Evolutionary conservation across 2,329 filamentous ascomycete species (phyloP), one percentile per base, ranked within the genome.

Genomic region (Phyllosticta capitalensis): DNA sequence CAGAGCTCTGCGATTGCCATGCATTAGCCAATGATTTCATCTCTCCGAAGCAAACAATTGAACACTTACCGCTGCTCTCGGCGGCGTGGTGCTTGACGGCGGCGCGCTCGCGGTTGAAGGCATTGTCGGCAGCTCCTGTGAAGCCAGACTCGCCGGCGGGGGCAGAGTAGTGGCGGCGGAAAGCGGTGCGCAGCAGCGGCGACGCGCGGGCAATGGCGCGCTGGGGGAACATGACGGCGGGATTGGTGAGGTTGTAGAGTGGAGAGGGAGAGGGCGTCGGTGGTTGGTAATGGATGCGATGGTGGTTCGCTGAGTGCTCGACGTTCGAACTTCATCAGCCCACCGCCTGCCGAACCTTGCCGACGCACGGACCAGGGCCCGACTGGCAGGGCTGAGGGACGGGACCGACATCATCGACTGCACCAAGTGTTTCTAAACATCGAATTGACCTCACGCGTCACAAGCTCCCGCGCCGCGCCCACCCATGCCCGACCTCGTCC

Each of bases 81-180:
- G 81, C 84, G 71, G 94, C 94, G 76, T 99, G 94, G 69, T 90
- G 85, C 82, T 95, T 92, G 73, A 96, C 89, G 70, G 88, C 89
- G 74, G 85, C 81, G 74, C 94, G 86, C 83, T 99, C 94, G 71
- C 88, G 86, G 81, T 95, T 87, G 83, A 97, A 99, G 71, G 86
- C 85, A 79, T 95, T 97, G 79, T 96, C 89, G 74, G 81, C 80
- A 61, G 81, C 73, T 69, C 86, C 84, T 53, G 74, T 69, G 68
- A 89, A 80, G 38, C 55, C 52, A 33, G 28, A 45, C 68, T 75
- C 77, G 68, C 80, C 79, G 65, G 75, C 71, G 64, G 78, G 74
- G 78, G 83, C 86, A 72, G 85, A 86, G 69, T 90, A 81, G 68
- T 87, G 86, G 75, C 88, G 85, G 79, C 74, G 75, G 83, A 83